Percentiles rank a stretch among this genome's conserved stretches.
Conservation (phyloP, 2,329 filamentous ascomycete species). For the Bipolaris zeicola region DNA sequence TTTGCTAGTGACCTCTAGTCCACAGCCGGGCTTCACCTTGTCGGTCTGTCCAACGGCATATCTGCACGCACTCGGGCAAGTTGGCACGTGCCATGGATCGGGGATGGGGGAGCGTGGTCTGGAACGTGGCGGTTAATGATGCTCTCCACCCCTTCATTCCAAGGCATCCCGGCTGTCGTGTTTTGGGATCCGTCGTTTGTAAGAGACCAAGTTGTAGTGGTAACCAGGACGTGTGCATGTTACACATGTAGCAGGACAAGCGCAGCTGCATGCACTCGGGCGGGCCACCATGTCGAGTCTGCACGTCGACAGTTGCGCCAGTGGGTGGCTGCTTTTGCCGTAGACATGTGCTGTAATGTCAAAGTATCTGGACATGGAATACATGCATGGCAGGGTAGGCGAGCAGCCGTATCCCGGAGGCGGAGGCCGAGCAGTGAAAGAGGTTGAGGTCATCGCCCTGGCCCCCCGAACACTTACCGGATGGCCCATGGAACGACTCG, state of each 20-base stretch:
- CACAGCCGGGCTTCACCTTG: no score
- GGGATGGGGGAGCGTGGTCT: conserved; percentile 2
- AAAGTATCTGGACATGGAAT: neutral
- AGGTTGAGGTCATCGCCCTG: conserved; percentile 8
- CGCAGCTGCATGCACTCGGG: neutral
- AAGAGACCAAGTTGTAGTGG: neutral
- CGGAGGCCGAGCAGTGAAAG: neutral
- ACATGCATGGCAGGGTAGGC: neutral
- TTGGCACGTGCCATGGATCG: conserved; percentile 4
- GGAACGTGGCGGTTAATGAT: conserved; percentile 10
- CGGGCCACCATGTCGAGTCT: neutral
- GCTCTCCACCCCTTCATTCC: conserved; percentile 5
- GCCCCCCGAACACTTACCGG: conserved; percentile 2
- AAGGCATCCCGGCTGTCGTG: conserved; percentile 8
- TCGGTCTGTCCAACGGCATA: neutral
- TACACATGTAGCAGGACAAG: neutral
- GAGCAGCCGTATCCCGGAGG: neutral
- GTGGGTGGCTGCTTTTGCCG: neutral
- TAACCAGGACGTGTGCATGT: neutral
- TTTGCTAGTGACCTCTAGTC: neutral
- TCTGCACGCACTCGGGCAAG: neutral
- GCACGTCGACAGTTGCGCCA: neutral
- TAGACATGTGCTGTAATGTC: neutral
- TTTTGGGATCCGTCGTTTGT: neutral
- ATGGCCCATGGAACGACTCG: neutral